These are phyloP conservation scores for Gnomoniopsis smithogilvyi DNA, from an alignment of 2,329 filamentous ascomycete species.

Conservation along the genomic window DNA sequence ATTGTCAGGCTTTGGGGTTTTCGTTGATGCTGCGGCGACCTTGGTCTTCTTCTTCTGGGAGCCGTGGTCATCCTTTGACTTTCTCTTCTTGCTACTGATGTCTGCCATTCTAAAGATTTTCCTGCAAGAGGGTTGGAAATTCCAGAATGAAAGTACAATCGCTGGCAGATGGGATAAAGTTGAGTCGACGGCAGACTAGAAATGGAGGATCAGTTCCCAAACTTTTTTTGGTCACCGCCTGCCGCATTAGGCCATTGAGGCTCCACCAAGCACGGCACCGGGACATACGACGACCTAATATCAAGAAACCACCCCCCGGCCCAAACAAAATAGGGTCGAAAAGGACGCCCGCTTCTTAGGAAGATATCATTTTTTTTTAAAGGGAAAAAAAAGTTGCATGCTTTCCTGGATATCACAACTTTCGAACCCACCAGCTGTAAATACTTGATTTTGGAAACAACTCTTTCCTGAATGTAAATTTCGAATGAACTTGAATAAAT, in stretches of 20 bases:
- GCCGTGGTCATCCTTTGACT: slow-evolving; percentile 41
- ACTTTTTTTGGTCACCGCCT: slow-evolving; percentile 13
- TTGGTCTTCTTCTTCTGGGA: slow-evolving; percentile 48
- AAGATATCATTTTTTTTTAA: too few species aligned
- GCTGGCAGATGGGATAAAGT: background rate
- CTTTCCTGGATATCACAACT: too few species aligned
- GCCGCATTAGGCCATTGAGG: background rate
- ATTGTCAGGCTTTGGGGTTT: slow-evolving; percentile 28
- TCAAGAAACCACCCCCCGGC: too few species aligned
- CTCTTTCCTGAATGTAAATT: too few species aligned
- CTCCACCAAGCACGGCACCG: too few species aligned
- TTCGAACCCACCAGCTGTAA: too few species aligned
- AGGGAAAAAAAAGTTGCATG: too few species aligned
- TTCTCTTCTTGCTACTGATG: slow-evolving; percentile 48
- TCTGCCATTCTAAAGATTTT: slow-evolving; percentile 29
- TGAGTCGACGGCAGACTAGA: background rate
- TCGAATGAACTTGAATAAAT: too few species aligned
- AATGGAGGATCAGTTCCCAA: background rate
- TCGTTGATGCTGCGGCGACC: slow-evolving; percentile 40
- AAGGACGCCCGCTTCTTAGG: too few species aligned
- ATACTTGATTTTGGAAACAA: too few species aligned
- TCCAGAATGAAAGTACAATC: background rate
- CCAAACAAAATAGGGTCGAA: too few species aligned
- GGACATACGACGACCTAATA: too few species aligned
- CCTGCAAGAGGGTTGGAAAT: background rate